phyloP scores from a whole-genome alignment of 2,329 filamentous ascomycete genomes.

The Bipolaris cookei region DNA sequence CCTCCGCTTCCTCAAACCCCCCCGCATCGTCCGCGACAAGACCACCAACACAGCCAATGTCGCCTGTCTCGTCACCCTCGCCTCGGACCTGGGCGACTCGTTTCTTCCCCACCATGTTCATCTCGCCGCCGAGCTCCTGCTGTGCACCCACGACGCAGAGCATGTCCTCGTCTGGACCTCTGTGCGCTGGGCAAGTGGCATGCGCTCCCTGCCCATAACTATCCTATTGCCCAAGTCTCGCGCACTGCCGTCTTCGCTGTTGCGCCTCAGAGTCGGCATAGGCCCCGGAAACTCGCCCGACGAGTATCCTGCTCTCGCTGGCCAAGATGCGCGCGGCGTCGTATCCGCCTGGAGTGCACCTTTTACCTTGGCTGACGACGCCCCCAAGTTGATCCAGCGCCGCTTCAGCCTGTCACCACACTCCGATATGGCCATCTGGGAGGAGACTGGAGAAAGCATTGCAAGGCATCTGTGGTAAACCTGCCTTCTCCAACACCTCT shows the following conservation, averaged over 20 bases:
- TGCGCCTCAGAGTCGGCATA: conserved; percentile 51
- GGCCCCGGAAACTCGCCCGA: conserved; percentile 38
- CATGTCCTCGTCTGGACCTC: conserved; percentile 52
- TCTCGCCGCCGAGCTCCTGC: conserved; percentile 51
- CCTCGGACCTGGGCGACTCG: conserved; percentile 71
- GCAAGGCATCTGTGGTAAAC: conserved; percentile 72
- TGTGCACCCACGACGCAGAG: conserved; percentile 30
- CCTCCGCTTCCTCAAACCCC: conserved; percentile 71
- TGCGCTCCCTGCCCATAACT: conserved; percentile 53
- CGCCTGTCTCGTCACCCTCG: conserved; percentile 63
- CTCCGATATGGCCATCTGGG: conserved; percentile 60
- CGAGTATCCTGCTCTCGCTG: conserved; percentile 33
- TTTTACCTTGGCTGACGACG: conserved; percentile 51
- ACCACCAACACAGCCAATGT: conserved; percentile 23
- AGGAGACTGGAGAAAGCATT: conserved; percentile 76
- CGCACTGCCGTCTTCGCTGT: conserved; percentile 42
- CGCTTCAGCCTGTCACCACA: conserved; percentile 54
- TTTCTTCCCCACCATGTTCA: conserved; percentile 61
- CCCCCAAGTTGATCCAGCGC: conserved; percentile 62
- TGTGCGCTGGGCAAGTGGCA: conserved; percentile 54
- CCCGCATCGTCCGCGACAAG: conserved; percentile 54
- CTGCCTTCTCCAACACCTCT: not conserved
- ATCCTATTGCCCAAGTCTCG: conserved; percentile 52
- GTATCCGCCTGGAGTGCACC: conserved; percentile 64
- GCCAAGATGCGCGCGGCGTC: conserved; percentile 52